Base-by-base conservation (phyloP, 768 basidiomycete species). In the Boletus rubroflammeus region DNA sequence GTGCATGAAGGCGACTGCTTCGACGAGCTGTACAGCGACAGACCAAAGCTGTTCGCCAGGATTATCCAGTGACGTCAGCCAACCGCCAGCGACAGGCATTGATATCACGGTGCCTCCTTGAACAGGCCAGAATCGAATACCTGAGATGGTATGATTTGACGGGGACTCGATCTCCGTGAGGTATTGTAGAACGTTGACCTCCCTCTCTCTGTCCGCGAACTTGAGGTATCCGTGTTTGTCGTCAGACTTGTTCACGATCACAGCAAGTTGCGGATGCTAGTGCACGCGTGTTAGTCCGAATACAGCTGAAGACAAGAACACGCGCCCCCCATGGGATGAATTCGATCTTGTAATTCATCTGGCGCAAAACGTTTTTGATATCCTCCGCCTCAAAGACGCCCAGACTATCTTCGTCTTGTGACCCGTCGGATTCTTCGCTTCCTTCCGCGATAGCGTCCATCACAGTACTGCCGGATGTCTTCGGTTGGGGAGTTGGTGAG, bases 201-300 rank as follows among this genome's bases (percentile, higher is more conserved):
- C 54, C 14, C 25, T 36, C 3, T 25, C 47, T 14, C 15, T 10
- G 39, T 50, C 15, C 3, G 53, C 23, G 36, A 56, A 61, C 25
- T 61, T 60, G 17, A 61, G 47, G 34, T 53, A 61, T 28, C 42
- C 38, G 7, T 17, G 25, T 9, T 5, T n/a, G 23, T 38, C 47
- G 6, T 34, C 28, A 19, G 29, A 7, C 17, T 45, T 38, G 35
- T 17, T 32, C 28, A 28, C 34, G 10, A 43, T 35, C 4, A 55
- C 19, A 0, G 61, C 57, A 19, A 62, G 53, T 2, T 53, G 32
- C n/a, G 61, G 61, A 47, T 62, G 60, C 60, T 41, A 9, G 14
- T 7, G 23, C 15, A 43, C 7, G 2, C 14, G 40, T 6, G 9
- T 26, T 17, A 26, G 41, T 17, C 21, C 8, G 7, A 17, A 15